Conservation (phyloP, 2,329 filamentous ascomycete genomes). For the Aurifilum marmelostoma region DNA sequence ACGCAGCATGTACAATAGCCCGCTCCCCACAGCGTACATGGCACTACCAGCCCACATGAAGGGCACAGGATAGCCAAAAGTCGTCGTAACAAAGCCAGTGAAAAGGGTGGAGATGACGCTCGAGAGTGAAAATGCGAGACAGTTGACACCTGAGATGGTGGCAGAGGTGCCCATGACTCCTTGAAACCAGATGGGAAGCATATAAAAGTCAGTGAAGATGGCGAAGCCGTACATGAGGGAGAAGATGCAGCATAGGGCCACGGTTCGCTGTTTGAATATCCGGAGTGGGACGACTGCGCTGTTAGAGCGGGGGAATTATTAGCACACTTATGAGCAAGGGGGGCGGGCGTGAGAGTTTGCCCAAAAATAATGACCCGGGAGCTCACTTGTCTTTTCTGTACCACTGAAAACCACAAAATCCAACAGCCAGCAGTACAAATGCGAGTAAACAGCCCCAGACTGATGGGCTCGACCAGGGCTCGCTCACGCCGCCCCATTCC, state of each 20-base stretch:
- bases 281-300: constrained; percentile 21
- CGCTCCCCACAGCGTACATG: constrained; percentile 14
- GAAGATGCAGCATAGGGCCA: constrained; percentile 18
- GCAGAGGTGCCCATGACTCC: constrained; percentile 17
- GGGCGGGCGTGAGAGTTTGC: too few relatives aligned
- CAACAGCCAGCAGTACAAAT: constrained; percentile 10
- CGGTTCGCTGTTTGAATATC: constrained; percentile 18
- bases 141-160: constrained; percentile 20
- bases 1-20: constrained; percentile 10
- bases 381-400: constrained; percentile 20
- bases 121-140: constrained; percentile 13
- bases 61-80: constrained; percentile 9
- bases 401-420: constrained; percentile 17
- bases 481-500: constrained; percentile 18
- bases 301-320: neutral
- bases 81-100: constrained; percentile 14
- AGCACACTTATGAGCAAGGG: neutral
- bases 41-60: constrained; percentile 18
- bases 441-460: constrained; percentile 21
- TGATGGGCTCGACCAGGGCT: constrained; percentile 14
- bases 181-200: constrained; percentile 22
- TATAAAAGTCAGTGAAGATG: constrained; percentile 15
- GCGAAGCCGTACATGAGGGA: constrained; percentile 15
- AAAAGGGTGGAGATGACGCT: constrained; percentile 15
- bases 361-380: neutral